These are phyloP conservation scores for Quercus tomentella DNA, from an alignment of 331 rosid species.

Conservation along the genomic window DNA sequence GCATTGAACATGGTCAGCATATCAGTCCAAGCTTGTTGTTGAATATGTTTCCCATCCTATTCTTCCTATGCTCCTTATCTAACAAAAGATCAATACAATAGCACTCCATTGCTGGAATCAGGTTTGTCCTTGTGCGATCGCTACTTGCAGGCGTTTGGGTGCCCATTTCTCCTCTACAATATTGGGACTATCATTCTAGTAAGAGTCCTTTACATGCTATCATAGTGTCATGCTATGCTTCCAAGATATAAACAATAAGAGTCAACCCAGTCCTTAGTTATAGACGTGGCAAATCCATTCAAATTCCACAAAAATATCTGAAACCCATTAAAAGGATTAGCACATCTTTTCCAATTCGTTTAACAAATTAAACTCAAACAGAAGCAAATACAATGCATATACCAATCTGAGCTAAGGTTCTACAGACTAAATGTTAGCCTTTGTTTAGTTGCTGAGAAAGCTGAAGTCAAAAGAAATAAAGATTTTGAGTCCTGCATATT, in stretches of 20 bases:
- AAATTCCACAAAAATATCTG: background rate
- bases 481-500: background rate
- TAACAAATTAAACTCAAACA: background rate
- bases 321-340: background rate
- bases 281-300: background rate
- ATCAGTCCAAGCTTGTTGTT: slow-evolving; percentile 58
- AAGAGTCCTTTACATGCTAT: background rate
- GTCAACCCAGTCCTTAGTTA: background rate
- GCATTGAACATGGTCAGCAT: slow-evolving; percentile 43
- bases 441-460: background rate
- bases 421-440: background rate
- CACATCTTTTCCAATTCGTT: background rate
- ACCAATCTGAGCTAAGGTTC: background rate
- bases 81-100: slow-evolving; percentile 48
- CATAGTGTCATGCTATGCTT: background rate
- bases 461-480: background rate
- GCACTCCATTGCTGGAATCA: slow-evolving; percentile 42
- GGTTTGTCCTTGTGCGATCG: slow-evolving; percentile 36
- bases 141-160: slow-evolving; percentile 19
- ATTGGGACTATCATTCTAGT: background rate
- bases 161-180: slow-evolving; percentile 28
- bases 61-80: slow-evolving; percentile 51
- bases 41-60: slow-evolving; percentile 55
- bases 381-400: background rate
- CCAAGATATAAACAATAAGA: background rate